phyloP scores from a whole-genome alignment of 805 yeast genomes.

The Ogataea glucozyma region DNA sequence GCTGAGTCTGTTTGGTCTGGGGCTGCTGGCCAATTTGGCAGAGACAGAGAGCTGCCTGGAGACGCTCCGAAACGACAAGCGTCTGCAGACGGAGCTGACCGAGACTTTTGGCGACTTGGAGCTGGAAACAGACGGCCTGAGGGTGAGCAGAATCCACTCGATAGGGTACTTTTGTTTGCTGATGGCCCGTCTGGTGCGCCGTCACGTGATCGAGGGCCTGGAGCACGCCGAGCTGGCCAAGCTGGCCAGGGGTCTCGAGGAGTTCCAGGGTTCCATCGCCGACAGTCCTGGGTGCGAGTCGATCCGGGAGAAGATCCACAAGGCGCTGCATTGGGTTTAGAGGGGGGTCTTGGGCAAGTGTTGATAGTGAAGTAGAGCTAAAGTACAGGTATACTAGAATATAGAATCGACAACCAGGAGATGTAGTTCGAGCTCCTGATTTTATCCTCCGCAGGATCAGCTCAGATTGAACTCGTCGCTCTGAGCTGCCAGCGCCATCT shows the following conservation, averaged over 20 bases:
- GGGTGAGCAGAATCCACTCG: constrained; percentile 23
- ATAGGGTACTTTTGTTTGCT: constrained; percentile 32
- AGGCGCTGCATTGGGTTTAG: not conserved
- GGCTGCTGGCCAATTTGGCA: constrained; percentile 18
- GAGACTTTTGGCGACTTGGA: constrained; percentile 7
- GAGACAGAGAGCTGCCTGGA: constrained; percentile 6
- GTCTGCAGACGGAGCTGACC: constrained; percentile 2
- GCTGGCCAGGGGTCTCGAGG: constrained; percentile 13
- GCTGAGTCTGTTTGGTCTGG: constrained; percentile 23
- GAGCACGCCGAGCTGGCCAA: not conserved
- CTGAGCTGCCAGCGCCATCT: constrained; percentile 60
- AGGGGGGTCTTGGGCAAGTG: not conserved
- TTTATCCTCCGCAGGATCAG: too few relatives aligned
- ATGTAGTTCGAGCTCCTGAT: too few relatives aligned
- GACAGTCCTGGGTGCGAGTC: constrained; percentile 9
- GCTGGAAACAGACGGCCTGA: constrained; percentile 8
- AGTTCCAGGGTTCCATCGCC: constrained; percentile 15
- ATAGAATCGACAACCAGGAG: too few relatives aligned
- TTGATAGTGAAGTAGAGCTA: too few relatives aligned
- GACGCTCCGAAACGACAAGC: not conserved
- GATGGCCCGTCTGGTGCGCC: constrained; percentile 8
- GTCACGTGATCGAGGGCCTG: not conserved
- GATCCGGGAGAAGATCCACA: constrained; percentile 12
- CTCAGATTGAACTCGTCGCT: constrained; percentile 72
- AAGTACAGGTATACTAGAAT: too few relatives aligned